Conservation (phyloP, 257 asterid genomes). For the Lantana camara region DNA sequence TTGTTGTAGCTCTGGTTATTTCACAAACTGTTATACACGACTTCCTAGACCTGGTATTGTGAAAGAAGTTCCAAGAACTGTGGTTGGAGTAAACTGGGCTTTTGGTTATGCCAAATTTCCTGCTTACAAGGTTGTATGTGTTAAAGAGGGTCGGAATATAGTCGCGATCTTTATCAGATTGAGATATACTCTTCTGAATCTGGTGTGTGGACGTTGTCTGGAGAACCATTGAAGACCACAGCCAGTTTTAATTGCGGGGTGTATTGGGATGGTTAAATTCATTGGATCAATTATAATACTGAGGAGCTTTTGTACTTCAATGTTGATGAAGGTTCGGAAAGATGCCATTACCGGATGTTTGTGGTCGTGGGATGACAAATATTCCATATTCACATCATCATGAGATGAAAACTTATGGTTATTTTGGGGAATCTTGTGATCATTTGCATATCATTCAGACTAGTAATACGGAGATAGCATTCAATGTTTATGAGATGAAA, state of each 20-base stretch:
- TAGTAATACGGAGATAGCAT: neutral
- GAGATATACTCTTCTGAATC: constrained; percentile 42
- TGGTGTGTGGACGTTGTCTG: constrained; percentile 37
- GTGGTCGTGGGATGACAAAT: no score
- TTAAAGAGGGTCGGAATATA: constrained; percentile 26
- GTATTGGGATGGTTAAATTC: constrained; percentile 32
- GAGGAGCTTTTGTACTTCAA: constrained; percentile 24
- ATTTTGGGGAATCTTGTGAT: constrained; percentile 37
- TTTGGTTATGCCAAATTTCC: constrained; percentile 34
- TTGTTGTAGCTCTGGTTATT: constrained; percentile 26
- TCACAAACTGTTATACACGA: constrained; percentile 17
- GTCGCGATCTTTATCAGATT: neutral
- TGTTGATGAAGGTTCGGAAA: constrained; percentile 10
- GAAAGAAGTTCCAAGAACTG: neutral
- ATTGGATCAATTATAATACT: constrained; percentile 16
- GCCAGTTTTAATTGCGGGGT: constrained; percentile 24
- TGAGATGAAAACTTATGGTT: neutral
- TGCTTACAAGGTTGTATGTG: constrained; percentile 36
- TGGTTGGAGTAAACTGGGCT: constrained; percentile 36
- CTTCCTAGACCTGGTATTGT: constrained; percentile 28
- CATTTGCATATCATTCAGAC: constrained; percentile 34
- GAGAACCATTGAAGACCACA: constrained; percentile 9
- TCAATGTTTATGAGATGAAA: constrained; percentile 33
- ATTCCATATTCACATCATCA: no score
- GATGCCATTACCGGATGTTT: constrained; percentile 15